Conservation (phyloP, 805 yeast genomes). For the Ogataea nitratoaversa region DNA sequence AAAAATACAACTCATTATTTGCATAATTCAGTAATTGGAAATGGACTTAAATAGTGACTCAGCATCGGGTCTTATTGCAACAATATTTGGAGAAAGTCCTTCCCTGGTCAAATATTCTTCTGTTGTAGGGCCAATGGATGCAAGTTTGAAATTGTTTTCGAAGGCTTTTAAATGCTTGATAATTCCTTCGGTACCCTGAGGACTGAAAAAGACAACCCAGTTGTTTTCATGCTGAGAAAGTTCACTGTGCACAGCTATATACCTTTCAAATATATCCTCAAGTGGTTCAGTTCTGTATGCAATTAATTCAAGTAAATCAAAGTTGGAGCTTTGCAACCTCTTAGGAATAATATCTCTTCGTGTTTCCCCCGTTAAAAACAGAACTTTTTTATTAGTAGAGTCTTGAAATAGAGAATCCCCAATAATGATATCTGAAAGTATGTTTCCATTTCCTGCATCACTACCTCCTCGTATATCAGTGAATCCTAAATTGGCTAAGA, state of each 20-base stretch:
- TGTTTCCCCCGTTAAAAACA: conserved; percentile 83
- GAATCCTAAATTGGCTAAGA: conserved; percentile 62
- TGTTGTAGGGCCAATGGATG: conserved; percentile 94
- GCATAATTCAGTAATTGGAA: conserved; percentile 8
- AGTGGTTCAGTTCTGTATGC: conserved; percentile 64
- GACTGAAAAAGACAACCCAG: conserved; percentile 88
- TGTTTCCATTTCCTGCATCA: conserved; percentile 76
- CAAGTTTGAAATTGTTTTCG: conserved; percentile 40
- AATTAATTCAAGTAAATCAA: conserved; percentile 51
- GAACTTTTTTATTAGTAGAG: conserved; percentile 31
- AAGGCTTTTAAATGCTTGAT: conserved; percentile 35
- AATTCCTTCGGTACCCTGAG: conserved; percentile 75
- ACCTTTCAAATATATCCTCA: conserved; percentile 37
- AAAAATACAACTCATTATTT: no score
- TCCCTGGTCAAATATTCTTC: conserved; percentile 50
- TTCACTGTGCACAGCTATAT: conserved; percentile 27
- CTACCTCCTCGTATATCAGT: conserved; percentile 64
- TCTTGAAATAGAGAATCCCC: conserved; percentile 25
- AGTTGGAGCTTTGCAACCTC: conserved; percentile 41
- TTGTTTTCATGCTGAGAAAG: conserved; percentile 19
- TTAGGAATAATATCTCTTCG: conserved; percentile 79
- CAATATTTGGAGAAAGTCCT: conserved; percentile 56
- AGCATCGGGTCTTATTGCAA: conserved; percentile 73
- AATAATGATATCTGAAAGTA: conserved; percentile 61
- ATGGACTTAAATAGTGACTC: conserved; percentile 44